Base-by-base conservation (phyloP, 2,329 filamentous ascomycete genomes). In the Aspergillus sp. region DNA sequence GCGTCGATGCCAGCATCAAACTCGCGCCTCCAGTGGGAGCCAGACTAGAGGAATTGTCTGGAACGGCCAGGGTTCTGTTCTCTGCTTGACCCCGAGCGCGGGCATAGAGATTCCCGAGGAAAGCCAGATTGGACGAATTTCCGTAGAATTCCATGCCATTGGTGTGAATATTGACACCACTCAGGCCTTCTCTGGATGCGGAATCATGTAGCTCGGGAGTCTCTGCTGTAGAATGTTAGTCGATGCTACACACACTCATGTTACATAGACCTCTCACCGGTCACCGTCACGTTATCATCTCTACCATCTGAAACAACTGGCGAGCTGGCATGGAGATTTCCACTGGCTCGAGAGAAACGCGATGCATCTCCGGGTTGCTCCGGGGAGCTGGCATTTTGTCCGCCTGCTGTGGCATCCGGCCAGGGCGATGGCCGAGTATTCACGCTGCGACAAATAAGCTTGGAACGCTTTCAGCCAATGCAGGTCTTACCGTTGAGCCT, bases 121-220 rank as follows among this genome's bases (percentile, higher is more conserved):
- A 65, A 2, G 63, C 63, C 10, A 66, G n/a, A 19, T 63, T 66
- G 6, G 63, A 63, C 10, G 62, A 64, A 24, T 57, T 61, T 11
- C 63, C 63, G 42, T 65, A 66, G 41, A 66, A 65, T 45, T 66
- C 62, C 2, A 60, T 65, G 22, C 63, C 61, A 42, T 61, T 65
- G 9, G 63, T 65, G 19, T 63, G 60, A 3, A 62, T 41, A 35
- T 66, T 64, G n/a, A 64, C 52, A 9, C 61, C 63, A 30, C 60
- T 63, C n/a, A 66, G 35, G 3, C 61, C 61, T 14, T 62, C 60
- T 49, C 55, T 50, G 9, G 58, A 58, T 22, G 59, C 53, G 0
- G 58, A 58, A 42, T 62, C 60, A 5, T 52, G 48, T 11, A 60
- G 14, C 40, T 59, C 60, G 3, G 57, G 54, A 4, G 50, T 49